Conservation (phyloP, 768 basidiomycete species). For the Podaxis mareebaensis region DNA sequence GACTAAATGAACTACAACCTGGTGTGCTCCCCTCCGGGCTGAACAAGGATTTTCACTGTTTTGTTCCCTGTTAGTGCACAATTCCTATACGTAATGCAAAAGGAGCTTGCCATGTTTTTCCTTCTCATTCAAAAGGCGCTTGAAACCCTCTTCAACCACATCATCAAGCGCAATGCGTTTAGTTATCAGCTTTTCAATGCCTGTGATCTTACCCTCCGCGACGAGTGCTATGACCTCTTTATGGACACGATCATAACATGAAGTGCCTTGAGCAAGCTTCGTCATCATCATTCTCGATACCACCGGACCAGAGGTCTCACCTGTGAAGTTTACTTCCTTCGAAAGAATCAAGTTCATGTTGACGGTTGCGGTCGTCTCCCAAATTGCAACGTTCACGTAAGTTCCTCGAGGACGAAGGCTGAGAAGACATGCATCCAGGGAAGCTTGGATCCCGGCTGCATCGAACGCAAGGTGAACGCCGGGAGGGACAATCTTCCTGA, state of each 20-base stretch:
- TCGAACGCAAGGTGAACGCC: constrained; percentile 51
- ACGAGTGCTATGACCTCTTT: constrained; percentile 39
- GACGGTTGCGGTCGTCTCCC: constrained; percentile 36
- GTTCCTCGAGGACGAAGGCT: constrained; percentile 39
- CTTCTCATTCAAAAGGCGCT: constrained; percentile 39
- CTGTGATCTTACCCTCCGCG: constrained; percentile 36
- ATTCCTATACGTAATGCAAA: too few species aligned
- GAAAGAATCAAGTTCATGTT: constrained; percentile 36
- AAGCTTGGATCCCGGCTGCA: constrained; percentile 42
- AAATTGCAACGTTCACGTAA: constrained; percentile 42
- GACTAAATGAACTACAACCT: too few species aligned
- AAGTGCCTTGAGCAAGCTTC: constrained; percentile 27
- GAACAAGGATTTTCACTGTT: constrained; percentile 41
- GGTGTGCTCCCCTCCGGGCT: constrained; percentile 16
- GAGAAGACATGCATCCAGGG: constrained; percentile 35
- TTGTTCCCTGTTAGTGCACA: neutral
- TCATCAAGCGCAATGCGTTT: constrained; percentile 40
- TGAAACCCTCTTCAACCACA: constrained; percentile 43
- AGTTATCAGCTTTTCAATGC: constrained; percentile 44
- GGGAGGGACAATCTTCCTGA: constrained; percentile 27
- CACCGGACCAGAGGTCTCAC: constrained; percentile 22
- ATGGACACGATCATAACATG: constrained; percentile 40
- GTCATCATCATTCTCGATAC: neutral
- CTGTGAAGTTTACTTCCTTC: constrained; percentile 40
- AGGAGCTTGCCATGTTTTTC: constrained; percentile 39